Base-by-base conservation (phyloP, 441 rosid species). In the Adansonia madagascariensis region DNA sequence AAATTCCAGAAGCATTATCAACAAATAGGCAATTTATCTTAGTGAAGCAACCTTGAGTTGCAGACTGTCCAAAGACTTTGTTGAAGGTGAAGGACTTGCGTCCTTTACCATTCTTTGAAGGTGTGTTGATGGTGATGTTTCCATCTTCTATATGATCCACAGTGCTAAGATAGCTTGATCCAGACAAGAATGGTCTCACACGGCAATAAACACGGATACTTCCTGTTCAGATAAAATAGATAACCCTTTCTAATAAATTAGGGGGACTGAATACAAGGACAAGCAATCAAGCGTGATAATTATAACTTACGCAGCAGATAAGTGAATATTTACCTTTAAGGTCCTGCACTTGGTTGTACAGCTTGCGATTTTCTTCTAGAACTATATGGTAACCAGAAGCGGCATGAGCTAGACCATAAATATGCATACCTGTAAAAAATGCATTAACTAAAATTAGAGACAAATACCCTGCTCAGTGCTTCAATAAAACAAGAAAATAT, bases 201-300 rank as follows among this genome's bases (percentile, higher is more conserved):
- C 97, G 89, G 73, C 99, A 96, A 69, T 96, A 96, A 35, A 96
- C 99, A 57, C 99, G 90, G 74, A 96, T 96, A 79, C 95, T 96
- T 82, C 97, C 97, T 92, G 79, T 52, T 75, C 49, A 83, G 80
- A 74, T 8, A 52, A 41, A 84, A 72, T 52, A 85, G 55, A 68
- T 59, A 47, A 70, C 8, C 15, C 4, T 65, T 52, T 66, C 52
- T 27, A 79, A 79, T 75, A 56, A 62, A 43, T 44, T 66, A 41
- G 31, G 71, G 80, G 46, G 53, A 71, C 22, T 20, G 20, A 64
- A 18, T 8, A 71, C 17, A 43, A 22, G 66, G 44, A 73, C 74
- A 68, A 44, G 35, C 20, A 52, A 27, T 27, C 31, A 27, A 27
- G 31, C 31, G 31, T 22, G 50, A 82, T 69, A 61, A 52, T 11